Conservation (phyloP, 306 rosid genomes). For the Bauhinia variegata region DNA sequence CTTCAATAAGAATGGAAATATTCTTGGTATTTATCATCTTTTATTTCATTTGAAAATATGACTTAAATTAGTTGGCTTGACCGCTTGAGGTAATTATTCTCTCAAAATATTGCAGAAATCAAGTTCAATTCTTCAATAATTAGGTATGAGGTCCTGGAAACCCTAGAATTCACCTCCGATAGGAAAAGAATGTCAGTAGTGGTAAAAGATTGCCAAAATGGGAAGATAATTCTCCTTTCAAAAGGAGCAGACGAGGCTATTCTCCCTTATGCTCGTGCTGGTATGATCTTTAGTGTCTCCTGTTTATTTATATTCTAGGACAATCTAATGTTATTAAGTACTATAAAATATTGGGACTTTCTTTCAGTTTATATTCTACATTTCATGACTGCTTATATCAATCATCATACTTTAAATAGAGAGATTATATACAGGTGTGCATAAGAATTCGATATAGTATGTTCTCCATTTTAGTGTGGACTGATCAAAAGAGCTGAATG, state of each 20-base stretch:
- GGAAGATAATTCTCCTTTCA: conserved; percentile 78
- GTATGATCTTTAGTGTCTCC: conserved; percentile 45
- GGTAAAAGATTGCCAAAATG: conserved; percentile 83
- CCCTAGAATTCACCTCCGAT: conserved; percentile 93
- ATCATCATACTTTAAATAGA: neutral
- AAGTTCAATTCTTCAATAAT: conserved; percentile 69
- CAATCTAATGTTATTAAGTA: too few species aligned
- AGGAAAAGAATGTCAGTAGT: conserved; percentile 98
- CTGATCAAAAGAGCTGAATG: neutral
- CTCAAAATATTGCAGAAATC: conserved; percentile 70
- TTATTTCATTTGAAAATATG: conserved; percentile 33
- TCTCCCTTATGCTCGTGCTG: conserved; percentile 74
- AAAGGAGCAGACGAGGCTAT: conserved; percentile 99
- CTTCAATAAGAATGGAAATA: conserved; percentile 66
- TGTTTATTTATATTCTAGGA: too few species aligned
- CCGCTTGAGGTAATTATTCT: conserved; percentile 32
- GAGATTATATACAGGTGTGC: too few species aligned
- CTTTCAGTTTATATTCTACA: neutral
- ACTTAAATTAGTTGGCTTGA: conserved; percentile 35
- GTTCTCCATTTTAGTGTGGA: neutral
- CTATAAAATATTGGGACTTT: too few species aligned
- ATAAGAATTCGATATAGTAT: too few species aligned
- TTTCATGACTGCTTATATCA: neutral
- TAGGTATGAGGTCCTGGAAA: conserved; percentile 85
- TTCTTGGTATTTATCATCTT: conserved; percentile 59